phyloP scores from a whole-genome alignment of 1,284 basidiomycete genomes.

The Quambalaria eucalypti region DNA sequence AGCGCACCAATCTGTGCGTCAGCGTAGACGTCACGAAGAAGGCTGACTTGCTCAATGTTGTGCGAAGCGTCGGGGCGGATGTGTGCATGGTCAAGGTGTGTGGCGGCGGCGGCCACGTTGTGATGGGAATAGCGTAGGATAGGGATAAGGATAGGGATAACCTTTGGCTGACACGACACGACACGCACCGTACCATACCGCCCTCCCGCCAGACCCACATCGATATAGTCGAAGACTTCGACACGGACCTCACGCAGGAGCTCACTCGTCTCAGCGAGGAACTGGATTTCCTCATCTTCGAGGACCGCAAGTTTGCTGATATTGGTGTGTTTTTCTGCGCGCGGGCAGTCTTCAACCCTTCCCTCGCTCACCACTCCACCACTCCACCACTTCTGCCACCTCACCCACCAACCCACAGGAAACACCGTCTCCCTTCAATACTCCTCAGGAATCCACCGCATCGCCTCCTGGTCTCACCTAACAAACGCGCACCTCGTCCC shows the following conservation, averaged over 20 bases:
- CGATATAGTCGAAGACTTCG: conserved; percentile 29
- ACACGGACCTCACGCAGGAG: conserved; percentile 56
- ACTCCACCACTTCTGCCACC: neutral
- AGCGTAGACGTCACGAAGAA: conserved; percentile 86
- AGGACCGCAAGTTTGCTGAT: conserved; percentile 98
- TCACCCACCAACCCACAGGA: conserved; percentile 61
- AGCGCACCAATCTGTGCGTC: conserved; percentile 84
- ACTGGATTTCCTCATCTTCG: conserved; percentile 93
- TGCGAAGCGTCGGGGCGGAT: conserved; percentile 76
- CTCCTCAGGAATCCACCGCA: conserved; percentile 82
- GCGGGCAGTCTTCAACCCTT: no score
- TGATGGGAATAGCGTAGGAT: neutral
- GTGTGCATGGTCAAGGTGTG: conserved; percentile 81
- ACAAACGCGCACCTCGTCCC: conserved; percentile 91
- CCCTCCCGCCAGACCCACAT: conserved; percentile 95
- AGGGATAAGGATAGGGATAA: neutral
- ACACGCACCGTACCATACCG: neutral
- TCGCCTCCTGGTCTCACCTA: conserved; percentile 90
- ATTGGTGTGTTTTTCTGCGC: conserved; percentile 60
- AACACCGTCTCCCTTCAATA: conserved; percentile 96
- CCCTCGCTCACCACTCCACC: neutral
- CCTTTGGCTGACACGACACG: neutral
- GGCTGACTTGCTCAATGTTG: conserved; percentile 71
- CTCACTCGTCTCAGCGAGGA: conserved; percentile 65
- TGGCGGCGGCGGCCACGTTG: neutral